Conservation (phyloP, 192 early-diverging fungal genomes). For the Linnemannia elongata region DNA sequence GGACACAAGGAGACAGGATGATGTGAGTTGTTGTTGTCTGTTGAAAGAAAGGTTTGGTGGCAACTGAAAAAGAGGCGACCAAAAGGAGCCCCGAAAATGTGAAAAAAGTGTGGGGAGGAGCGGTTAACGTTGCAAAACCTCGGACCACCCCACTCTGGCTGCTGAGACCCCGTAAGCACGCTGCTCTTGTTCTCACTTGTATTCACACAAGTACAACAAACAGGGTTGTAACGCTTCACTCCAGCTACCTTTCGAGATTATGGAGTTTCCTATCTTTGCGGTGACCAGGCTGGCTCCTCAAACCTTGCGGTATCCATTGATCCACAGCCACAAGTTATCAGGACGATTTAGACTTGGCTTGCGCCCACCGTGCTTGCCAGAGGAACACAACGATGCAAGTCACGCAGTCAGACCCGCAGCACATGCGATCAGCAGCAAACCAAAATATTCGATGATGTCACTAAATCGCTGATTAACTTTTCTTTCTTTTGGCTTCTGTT, state of each 20-base stretch:
- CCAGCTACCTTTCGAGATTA: no score
- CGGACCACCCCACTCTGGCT: neutral
- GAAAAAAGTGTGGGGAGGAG: neutral
- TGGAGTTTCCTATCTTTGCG: no score
- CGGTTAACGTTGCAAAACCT: neutral
- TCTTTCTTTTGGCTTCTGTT: slow-evolving; percentile 15
- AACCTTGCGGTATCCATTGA: no score
- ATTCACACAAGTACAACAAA: no score
- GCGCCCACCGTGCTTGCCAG: neutral
- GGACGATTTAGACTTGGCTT: neutral
- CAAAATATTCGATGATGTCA: slow-evolving; percentile 4
- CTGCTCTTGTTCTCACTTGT: no score
- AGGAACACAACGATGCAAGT: neutral
- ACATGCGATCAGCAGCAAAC: neutral
- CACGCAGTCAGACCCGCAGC: neutral
- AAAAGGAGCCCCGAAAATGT: slow-evolving; percentile 3
- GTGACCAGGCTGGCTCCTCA: no score
- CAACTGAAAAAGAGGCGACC: slow-evolving; percentile 2
- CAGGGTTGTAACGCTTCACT: no score
- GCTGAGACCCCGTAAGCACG: neutral
- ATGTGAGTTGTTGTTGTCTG: neutral
- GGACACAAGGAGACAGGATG: neutral
- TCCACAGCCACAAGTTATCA: no score
- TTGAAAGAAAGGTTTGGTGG: neutral
- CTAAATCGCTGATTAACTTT: neutral